Evolutionary conservation across 768 basidiomycete genomes (phyloP).

Genomic region (Coprinopsis cinerea): DNA sequence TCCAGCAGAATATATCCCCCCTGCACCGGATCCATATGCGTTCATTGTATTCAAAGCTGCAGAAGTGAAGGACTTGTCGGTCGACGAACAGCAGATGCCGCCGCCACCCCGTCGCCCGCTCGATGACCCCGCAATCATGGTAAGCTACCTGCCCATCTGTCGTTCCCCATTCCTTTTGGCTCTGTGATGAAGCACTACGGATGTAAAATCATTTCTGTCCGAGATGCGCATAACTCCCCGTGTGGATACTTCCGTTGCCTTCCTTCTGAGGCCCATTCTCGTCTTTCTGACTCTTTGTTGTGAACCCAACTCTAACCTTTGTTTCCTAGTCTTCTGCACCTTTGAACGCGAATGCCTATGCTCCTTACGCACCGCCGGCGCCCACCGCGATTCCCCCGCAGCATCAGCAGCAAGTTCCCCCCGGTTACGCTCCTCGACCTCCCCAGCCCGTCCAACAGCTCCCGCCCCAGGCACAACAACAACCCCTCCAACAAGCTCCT

Average conservation of each 20-base stretch:
- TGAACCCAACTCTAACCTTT: conserved; percentile 4
- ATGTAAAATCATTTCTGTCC: conserved; percentile 22
- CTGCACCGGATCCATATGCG: conserved; percentile 76
- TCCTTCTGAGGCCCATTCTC: conserved; percentile 40
- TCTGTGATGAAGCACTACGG: conserved; percentile 24
- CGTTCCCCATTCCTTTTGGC: conserved; percentile 10
- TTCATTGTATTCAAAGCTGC: conserved; percentile 91
- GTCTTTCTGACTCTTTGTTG: neutral
- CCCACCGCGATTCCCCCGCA: conserved; percentile 16
- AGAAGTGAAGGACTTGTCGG: conserved; percentile 84
- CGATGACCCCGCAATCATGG: conserved; percentile 81
- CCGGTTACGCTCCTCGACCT: conserved; percentile 17
- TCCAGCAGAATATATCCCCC: conserved; percentile 73
- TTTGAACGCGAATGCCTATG: neutral
- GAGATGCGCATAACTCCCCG: conserved; percentile 38
- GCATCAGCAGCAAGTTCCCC: conserved; percentile 17
- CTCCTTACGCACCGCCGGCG: conserved; percentile 14
- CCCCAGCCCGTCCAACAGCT: conserved; percentile 3
- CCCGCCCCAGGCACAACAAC: conserved; percentile 22
- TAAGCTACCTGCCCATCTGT: conserved; percentile 29
- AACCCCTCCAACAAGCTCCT: conserved; percentile 19
- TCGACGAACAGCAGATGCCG: conserved; percentile 60
- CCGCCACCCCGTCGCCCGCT: conserved; percentile 65
- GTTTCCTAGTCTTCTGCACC: conserved; percentile 44
- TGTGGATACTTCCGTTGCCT: conserved; percentile 57